These are phyloP conservation scores for Monosporozyma aquatica DNA, from an alignment of 805 yeast species.

Conservation along the genomic window DNA sequence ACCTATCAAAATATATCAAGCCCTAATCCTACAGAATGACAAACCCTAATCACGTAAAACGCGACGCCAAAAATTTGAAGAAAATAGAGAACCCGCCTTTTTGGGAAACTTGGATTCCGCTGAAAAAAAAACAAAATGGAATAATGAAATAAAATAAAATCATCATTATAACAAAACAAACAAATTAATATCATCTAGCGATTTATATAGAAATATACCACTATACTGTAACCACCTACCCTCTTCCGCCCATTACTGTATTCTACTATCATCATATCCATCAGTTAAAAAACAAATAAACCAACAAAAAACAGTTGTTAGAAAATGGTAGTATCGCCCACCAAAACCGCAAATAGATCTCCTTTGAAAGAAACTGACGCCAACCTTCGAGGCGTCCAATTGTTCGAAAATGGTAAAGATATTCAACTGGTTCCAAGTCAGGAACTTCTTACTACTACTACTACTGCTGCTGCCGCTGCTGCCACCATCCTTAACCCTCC, in stretches of 20 bases:
- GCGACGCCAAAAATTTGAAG: background rate
- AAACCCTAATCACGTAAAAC: background rate
- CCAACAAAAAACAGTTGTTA: too few relatives aligned
- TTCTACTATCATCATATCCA: too few relatives aligned
- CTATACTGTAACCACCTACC: too few relatives aligned
- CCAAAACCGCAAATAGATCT: slow-evolving; percentile 16
- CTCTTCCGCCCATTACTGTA: too few relatives aligned
- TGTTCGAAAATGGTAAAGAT: background rate
- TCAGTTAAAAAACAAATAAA: too few relatives aligned
- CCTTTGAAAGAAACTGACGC: slow-evolving; percentile 30
- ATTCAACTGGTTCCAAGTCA: background rate
- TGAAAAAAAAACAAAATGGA: background rate
- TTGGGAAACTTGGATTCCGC: too few relatives aligned
- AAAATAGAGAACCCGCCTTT: background rate
- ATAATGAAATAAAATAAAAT: background rate
- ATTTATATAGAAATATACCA: too few relatives aligned
- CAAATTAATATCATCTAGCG: background rate
- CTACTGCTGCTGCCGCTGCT: background rate
- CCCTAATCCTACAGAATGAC: too few relatives aligned
- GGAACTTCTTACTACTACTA: background rate
- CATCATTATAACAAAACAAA: background rate
- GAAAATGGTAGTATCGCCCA: slow-evolving; percentile 11
- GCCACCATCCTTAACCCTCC: background rate
- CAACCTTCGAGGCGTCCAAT: slow-evolving; percentile 11
- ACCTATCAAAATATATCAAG: background rate